These are phyloP conservation scores for Quercus agrifolia DNA, from an alignment of 306 rosid genomes.

Conservation along the genomic window DNA sequence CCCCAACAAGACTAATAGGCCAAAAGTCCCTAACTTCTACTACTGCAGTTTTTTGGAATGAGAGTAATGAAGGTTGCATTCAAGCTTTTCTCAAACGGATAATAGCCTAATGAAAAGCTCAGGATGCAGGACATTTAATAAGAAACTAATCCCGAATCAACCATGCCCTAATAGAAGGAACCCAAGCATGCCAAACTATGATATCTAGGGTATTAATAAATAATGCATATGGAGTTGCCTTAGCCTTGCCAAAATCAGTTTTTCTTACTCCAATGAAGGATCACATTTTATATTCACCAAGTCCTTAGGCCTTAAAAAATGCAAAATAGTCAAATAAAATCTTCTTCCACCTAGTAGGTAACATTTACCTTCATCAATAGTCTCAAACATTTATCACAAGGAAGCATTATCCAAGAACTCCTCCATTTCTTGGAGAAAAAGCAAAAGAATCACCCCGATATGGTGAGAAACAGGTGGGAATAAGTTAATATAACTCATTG, in stretches of 20 bases:
- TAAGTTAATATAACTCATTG: background rate
- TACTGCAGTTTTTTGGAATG: no score
- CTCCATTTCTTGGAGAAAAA: background rate
- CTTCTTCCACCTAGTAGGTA: background rate
- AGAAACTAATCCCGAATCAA: background rate
- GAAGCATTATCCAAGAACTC: conserved; percentile 9
- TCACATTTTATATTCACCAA: no score
- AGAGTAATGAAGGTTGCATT: no score
- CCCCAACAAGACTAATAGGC: no score
- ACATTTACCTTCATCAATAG: background rate
- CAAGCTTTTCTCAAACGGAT: background rate
- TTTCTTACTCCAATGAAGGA: no score
- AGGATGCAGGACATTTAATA: background rate
- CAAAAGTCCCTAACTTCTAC: no score
- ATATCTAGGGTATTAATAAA: background rate
- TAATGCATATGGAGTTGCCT: background rate
- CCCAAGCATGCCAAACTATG: background rate
- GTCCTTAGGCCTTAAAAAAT: background rate
- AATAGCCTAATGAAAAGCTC: background rate
- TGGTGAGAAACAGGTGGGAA: background rate
- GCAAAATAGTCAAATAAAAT: background rate
- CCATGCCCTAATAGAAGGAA: background rate
- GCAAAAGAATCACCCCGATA: background rate
- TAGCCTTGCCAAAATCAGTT: background rate
- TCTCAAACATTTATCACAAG: conserved; percentile 5